Conservation (phyloP, 2,329 filamentous ascomycete genomes). For the Myriosclerotinia curreyana region DNA sequence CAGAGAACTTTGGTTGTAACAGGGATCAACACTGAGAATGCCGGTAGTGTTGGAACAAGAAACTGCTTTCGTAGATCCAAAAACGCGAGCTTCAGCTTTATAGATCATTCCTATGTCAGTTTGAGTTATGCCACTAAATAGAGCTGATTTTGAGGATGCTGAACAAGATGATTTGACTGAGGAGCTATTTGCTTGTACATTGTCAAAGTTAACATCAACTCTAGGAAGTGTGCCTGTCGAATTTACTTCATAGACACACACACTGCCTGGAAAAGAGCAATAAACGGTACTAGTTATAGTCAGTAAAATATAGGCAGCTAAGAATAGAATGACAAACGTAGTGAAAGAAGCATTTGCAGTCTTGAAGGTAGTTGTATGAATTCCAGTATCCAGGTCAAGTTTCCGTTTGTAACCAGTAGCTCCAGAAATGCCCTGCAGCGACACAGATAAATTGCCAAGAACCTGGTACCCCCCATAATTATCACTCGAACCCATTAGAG, state of each 20-base stretch:
- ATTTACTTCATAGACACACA: conserved; percentile 36
- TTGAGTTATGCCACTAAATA: conserved; percentile 43
- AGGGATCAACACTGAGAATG: conserved; percentile 37
- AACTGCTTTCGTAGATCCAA: conserved; percentile 27
- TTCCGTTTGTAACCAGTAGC: conserved; percentile 42
- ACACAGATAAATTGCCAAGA: conserved; percentile 47
- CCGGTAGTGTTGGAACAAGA: conserved; percentile 31
- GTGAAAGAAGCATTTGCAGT: conserved; percentile 7
- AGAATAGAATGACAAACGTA: neutral
- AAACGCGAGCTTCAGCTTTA: conserved; percentile 41
- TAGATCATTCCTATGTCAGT: conserved; percentile 46
- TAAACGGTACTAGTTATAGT: conserved; percentile 41
- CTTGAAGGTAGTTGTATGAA: conserved; percentile 39
- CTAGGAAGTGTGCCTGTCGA: conserved; percentile 40
- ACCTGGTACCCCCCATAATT: conserved; percentile 49
- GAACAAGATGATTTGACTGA: conserved; percentile 40
- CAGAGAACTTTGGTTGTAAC: conserved; percentile 31
- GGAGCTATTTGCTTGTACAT: conserved; percentile 39
- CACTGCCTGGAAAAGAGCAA: conserved; percentile 46
- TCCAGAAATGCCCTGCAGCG: conserved; percentile 38
- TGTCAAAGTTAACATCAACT: conserved; percentile 45
- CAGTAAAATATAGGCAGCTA: conserved; percentile 35
- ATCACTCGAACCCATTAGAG: conserved; percentile 42
- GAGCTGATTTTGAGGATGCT: conserved; percentile 33
- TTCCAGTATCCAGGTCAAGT: conserved; percentile 46